These are phyloP conservation scores for Coemansia sp. DNA, from an alignment of 192 early-diverging fungal species.

Conservation along the genomic window DNA sequence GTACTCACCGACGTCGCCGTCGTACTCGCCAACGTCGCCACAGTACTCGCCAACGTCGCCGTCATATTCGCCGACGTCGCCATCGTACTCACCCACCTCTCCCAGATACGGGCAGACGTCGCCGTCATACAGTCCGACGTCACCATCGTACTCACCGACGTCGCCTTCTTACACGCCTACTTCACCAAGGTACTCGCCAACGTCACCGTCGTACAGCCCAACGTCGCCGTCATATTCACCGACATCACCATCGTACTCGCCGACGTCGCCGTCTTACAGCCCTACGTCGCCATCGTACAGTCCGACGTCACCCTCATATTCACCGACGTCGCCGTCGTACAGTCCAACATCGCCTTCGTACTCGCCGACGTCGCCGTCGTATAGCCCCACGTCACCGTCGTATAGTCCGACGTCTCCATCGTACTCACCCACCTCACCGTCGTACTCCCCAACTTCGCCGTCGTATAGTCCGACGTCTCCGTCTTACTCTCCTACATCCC, in stretches of 20 bases:
- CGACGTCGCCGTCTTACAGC: conserved; percentile 61
- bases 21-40: conserved; percentile 66
- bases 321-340: conserved; percentile 71
- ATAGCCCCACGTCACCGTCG: conserved; percentile 61
- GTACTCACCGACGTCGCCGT: conserved; percentile 67
- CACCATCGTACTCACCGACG: conserved; percentile 51
- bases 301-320: conserved; percentile 67
- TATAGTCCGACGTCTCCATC: conserved; percentile 66
- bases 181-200: conserved; percentile 73
- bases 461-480: conserved; percentile 66
- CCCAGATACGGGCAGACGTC: conserved; percentile 63
- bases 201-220: conserved; percentile 61
- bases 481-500: conserved; percentile 63
- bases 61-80: conserved; percentile 66
- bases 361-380: conserved; percentile 66
- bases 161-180: conserved; percentile 74
- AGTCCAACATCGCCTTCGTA: conserved; percentile 66
- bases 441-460: conserved; percentile 65
- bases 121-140: conserved; percentile 63
- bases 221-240: conserved; percentile 68
- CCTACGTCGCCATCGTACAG: conserved; percentile 56
- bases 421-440: conserved; percentile 74
- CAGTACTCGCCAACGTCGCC: conserved; percentile 68
- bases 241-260: conserved; percentile 60
- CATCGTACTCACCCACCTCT: conserved; percentile 61